phyloP scores from a whole-genome alignment of 352 stramenopile genomes.

The Phytophthora sp. region DNA sequence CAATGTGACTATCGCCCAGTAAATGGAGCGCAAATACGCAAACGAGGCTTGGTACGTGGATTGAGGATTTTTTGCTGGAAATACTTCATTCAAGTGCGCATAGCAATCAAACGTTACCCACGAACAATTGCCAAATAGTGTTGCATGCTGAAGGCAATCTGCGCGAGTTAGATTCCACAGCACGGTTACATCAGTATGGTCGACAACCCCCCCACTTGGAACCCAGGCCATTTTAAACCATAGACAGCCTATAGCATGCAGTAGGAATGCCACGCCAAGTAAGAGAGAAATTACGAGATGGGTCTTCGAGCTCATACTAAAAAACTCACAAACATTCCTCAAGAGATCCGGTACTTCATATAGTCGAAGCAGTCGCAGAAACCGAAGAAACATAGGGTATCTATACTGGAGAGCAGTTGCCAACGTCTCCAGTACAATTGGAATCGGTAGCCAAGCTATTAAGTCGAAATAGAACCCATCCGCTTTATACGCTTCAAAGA shows the following conservation, averaged over 20 bases:
- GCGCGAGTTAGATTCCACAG: conserved; percentile 7
- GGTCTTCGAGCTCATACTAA: conserved; percentile 66
- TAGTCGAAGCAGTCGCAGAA: conserved; percentile 55
- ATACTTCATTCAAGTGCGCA: conserved; percentile 49
- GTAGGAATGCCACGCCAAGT: conserved; percentile 54
- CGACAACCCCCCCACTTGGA: not conserved
- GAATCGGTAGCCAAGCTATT: conserved; percentile 49
- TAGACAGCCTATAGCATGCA: conserved; percentile 66
- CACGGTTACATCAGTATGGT: conserved; percentile 1
- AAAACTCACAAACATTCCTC: conserved; percentile 56
- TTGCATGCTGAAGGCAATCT: conserved; percentile 63
- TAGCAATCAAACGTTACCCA: conserved; percentile 82
- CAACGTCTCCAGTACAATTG: conserved; percentile 52
- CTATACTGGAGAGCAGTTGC: conserved; percentile 3
- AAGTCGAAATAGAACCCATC: conserved; percentile 66
- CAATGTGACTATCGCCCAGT: conserved; percentile 78
- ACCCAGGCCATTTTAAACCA: conserved; percentile 74
- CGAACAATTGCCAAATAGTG: conserved; percentile 64
- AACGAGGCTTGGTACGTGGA: conserved; percentile 64
- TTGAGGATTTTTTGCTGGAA: conserved; percentile 43
- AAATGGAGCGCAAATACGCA: conserved; percentile 74
- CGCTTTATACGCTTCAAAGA: conserved; percentile 59
- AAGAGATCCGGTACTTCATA: conserved; percentile 49
- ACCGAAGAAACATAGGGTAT: conserved; percentile 52
- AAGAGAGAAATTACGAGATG: conserved; percentile 53